Conservation (phyloP, 2,329 filamentous ascomycete genomes). For the Botryosphaeria dothidea region DNA sequence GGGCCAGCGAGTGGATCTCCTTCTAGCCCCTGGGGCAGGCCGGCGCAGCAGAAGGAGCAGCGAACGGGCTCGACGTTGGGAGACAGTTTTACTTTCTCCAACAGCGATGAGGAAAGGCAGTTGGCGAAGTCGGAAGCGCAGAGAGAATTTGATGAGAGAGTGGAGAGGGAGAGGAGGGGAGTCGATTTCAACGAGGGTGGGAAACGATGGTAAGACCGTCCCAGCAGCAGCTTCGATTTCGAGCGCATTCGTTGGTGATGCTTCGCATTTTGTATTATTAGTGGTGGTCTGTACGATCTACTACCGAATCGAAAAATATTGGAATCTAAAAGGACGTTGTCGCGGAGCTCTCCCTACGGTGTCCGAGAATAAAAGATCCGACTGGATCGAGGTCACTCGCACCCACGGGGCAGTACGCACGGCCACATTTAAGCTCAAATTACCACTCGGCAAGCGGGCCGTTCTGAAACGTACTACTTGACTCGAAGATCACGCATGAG, state of each 20-base stretch:
- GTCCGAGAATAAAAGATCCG: too few relatives aligned
- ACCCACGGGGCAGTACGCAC: neutral
- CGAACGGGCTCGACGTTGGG: constrained; percentile 35
- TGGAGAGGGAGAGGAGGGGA: constrained; percentile 52
- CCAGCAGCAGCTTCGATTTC: too few relatives aligned
- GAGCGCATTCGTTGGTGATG: too few relatives aligned
- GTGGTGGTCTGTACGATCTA: neutral
- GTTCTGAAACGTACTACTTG: constrained; percentile 11
- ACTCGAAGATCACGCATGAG: neutral
- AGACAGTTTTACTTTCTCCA: constrained; percentile 49
- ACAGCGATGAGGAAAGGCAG: constrained; percentile 44
- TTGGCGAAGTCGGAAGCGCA: constrained; percentile 49
- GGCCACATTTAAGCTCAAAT: neutral
- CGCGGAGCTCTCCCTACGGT: too few relatives aligned
- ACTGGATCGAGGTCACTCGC: too few relatives aligned
- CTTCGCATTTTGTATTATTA: too few relatives aligned
- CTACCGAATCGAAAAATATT: neutral
- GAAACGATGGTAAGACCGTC: constrained; percentile 32
- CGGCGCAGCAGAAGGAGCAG: constrained; percentile 27
- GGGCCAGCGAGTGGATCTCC: constrained; percentile 22
- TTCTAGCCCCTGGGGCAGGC: constrained; percentile 21
- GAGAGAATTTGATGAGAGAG: constrained; percentile 50
- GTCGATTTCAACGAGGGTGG: constrained; percentile 40
- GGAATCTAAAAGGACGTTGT: too few relatives aligned
- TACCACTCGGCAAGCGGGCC: neutral